These are phyloP conservation scores for Linum trigynum DNA, from an alignment of 345 rosid species.

Conservation along the genomic window DNA sequence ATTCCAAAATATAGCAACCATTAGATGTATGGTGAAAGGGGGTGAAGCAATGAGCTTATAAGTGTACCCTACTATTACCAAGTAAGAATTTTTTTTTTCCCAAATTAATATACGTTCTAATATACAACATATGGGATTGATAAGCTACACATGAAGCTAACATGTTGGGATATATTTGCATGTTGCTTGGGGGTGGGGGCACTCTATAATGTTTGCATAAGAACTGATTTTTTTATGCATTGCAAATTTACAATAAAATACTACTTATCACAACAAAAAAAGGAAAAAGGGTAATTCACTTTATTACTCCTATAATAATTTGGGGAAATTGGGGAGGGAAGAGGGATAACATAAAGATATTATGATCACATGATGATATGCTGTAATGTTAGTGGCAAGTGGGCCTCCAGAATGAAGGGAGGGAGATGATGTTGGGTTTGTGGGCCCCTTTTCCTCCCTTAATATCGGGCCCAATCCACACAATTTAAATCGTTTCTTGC, in stretches of 20 bases:
- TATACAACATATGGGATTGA: background rate
- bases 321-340: background rate
- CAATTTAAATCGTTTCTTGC: no score
- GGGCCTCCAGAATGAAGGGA: background rate
- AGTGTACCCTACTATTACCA: no score
- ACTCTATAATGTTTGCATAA: background rate
- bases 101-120: no score
- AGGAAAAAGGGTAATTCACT: no score
- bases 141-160: background rate
- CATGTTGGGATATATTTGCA: background rate
- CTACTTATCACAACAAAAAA: no score
- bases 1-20: no score
- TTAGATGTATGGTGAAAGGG: no score
- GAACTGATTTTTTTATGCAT: no score
- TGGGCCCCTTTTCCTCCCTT: conserved; percentile 11
- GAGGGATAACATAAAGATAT: background rate
- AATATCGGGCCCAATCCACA: background rate
- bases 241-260: no score
- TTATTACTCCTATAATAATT: no score
- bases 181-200: background rate
- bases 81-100: no score
- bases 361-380: conserved; percentile 2
- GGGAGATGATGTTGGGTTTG: conserved; percentile 3
- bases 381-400: conserved; percentile 1
- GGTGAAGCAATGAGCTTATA: no score